These are phyloP conservation scores for Penicillium expansum DNA, from an alignment of 2,329 filamentous ascomycete species.

Conservation along the genomic window DNA sequence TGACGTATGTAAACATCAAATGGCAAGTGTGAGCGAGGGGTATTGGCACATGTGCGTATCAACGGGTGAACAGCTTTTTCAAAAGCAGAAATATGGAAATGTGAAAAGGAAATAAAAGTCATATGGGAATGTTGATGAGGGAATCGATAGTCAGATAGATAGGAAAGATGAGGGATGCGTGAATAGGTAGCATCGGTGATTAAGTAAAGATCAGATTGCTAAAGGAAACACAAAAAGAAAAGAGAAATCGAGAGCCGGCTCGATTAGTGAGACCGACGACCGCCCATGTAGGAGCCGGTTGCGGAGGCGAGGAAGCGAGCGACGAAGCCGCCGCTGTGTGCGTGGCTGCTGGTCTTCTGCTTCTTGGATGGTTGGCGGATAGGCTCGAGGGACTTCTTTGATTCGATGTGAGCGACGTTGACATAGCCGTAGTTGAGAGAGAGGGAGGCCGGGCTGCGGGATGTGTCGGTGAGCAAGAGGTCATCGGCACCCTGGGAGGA, in stretches of 20 bases:
- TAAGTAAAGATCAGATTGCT: slow-evolving; percentile 1
- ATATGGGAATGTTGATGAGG: background rate
- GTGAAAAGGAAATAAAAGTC: slow-evolving; percentile 4
- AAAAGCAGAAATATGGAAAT: slow-evolving; percentile 13
- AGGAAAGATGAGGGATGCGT: background rate
- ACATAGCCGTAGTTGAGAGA: slow-evolving; percentile 37
- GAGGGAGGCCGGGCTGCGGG: slow-evolving; percentile 31
- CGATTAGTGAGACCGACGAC: slow-evolving; percentile 34
- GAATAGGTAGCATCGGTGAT: slow-evolving; percentile 8
- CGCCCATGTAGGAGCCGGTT: slow-evolving; percentile 42
- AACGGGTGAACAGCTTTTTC: slow-evolving; percentile 18
- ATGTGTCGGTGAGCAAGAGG: slow-evolving; percentile 35
- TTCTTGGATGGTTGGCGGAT: slow-evolving; percentile 42
- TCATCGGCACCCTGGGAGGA: slow-evolving; percentile 37
- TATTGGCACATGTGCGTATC: slow-evolving; percentile 22
- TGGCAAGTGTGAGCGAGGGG: slow-evolving; percentile 11
- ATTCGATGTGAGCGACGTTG: slow-evolving; percentile 30
- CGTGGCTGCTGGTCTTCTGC: slow-evolving; percentile 34
- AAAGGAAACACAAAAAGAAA: background rate
- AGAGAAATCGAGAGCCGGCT: slow-evolving; percentile 19
- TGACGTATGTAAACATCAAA: background rate
- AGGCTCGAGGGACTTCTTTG: slow-evolving; percentile 31
- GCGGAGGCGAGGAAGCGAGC: slow-evolving; percentile 45
- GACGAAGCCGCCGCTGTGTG: slow-evolving; percentile 39
- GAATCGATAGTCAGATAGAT: background rate